Percentiles rank a stretch among this genome's conserved stretches.
Evolutionary conservation across 1,284 basidiomycete species (phyloP).

Genomic region (Laetiporus sulphureus): DNA sequence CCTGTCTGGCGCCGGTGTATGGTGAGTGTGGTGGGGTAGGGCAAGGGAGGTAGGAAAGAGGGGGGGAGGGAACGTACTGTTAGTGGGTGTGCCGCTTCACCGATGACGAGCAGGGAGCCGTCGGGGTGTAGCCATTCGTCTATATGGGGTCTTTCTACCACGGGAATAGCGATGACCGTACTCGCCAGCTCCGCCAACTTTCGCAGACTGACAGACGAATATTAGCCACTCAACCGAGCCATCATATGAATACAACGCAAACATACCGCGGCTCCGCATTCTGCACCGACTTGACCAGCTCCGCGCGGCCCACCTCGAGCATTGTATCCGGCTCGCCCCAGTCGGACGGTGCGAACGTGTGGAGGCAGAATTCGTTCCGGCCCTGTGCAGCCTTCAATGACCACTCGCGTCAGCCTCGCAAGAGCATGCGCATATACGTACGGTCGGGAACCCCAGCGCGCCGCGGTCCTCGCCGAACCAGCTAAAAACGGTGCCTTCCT

Average conservation of each 20-base stretch:
- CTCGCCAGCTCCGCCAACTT: conserved; percentile 11
- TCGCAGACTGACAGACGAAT: conserved; percentile 7
- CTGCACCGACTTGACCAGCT: conserved; percentile 8
- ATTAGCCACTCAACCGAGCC: background rate
- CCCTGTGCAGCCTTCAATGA: background rate
- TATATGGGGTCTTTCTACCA: conserved; percentile 13
- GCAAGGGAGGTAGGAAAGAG: background rate
- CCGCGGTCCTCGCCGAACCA: conserved; percentile 13
- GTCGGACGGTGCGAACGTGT: background rate
- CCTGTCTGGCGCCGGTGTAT: conserved; percentile 33
- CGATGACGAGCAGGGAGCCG: conserved; percentile 19
- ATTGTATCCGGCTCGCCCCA: background rate
- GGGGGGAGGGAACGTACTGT: conserved; percentile 31
- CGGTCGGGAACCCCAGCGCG: conserved; percentile 13
- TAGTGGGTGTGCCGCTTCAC: conserved; percentile 43
- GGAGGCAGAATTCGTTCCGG: conserved; percentile 1
- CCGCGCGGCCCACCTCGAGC: background rate
- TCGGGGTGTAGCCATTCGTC: conserved; percentile 23
- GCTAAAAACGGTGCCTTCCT: conserved; percentile 12
- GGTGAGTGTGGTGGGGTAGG: background rate
- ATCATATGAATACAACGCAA: background rate
- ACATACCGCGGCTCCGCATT: conserved; percentile 12
- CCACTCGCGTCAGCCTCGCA: background rate
- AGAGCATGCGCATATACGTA: conserved; percentile 7
- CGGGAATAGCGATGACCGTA: conserved; percentile 7